A percentile compares a stretch with the other conserved stretches of the same genome.
Evolutionary conservation across 1,284 basidiomycete species (phyloP).

Genomic region (Gymnopus androsaceus): DNA sequence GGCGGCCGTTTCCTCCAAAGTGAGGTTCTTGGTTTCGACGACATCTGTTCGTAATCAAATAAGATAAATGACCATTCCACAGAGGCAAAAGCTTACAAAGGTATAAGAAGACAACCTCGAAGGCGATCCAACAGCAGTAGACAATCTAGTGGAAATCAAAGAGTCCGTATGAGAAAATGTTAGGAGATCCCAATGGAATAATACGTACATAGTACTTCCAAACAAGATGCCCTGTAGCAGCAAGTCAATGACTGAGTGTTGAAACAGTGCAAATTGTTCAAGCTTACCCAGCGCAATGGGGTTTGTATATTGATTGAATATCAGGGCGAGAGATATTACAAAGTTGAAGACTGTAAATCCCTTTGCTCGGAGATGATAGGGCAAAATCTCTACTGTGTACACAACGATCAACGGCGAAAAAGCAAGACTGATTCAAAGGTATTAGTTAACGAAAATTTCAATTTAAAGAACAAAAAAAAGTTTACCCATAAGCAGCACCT

Average conservation of each 20-base stretch:
- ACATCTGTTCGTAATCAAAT: conserved; percentile 28
- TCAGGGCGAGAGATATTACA: conserved; percentile 61
- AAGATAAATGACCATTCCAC: conserved; percentile 8
- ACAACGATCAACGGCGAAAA: conserved; percentile 75
- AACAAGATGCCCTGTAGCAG: conserved; percentile 44
- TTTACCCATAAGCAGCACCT: no score
- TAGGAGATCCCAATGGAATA: background rate
- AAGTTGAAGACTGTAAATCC: conserved; percentile 75
- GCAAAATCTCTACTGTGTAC: conserved; percentile 76
- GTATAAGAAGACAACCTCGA: conserved; percentile 64
- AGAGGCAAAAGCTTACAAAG: conserved; percentile 40
- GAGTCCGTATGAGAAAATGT: background rate
- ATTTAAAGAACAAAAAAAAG: no score
- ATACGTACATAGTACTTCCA: conserved; percentile 67
- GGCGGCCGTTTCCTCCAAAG: conserved; percentile 73
- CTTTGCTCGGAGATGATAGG: conserved; percentile 73
- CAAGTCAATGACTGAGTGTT: conserved; percentile 18
- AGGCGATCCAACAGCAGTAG: conserved; percentile 67
- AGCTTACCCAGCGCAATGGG: conserved; percentile 57
- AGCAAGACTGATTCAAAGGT: conserved; percentile 47
- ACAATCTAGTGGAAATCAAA: conserved; percentile 44
- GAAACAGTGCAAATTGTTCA: background rate
- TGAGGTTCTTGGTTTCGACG: conserved; percentile 71
- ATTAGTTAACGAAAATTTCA: no score
- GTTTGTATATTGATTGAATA: conserved; percentile 83